Conservation (phyloP, 768 basidiomycete species). For the Imleria badia region DNA sequence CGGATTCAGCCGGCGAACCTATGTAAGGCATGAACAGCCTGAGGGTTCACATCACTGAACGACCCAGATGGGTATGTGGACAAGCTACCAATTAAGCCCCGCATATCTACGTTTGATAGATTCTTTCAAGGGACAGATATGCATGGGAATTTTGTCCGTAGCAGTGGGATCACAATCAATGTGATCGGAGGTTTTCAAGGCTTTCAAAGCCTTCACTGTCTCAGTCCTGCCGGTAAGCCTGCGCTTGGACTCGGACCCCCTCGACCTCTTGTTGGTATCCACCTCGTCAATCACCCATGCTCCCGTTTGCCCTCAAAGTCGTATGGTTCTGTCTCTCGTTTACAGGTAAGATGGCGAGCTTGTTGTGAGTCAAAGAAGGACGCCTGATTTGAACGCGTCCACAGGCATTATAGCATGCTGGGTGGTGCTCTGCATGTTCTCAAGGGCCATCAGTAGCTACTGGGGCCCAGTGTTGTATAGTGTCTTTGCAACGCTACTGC, state of each 20-base stretch:
- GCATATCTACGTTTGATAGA: no score
- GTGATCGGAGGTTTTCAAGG: not conserved
- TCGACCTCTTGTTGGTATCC: not conserved
- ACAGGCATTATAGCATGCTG: slow-evolving; percentile 54
- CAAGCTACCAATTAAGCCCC: not conserved
- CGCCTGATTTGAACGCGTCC: not conserved
- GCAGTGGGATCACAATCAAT: not conserved
- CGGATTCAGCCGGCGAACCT: no score
- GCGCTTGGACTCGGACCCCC: not conserved
- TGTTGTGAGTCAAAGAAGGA: not conserved
- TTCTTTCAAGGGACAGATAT: not conserved
- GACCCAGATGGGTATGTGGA: not conserved
- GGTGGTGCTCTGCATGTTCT: slow-evolving; percentile 46
- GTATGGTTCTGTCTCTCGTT: slow-evolving; percentile 59
- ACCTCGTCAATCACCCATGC: slow-evolving; percentile 36
- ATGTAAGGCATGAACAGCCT: no score
- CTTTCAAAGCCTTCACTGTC: no score
- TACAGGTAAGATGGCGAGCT: slow-evolving; percentile 40
- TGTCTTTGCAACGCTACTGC: slow-evolving; percentile 48
- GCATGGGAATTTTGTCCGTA: not conserved
- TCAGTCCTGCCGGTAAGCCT: not conserved
- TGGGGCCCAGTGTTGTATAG: slow-evolving; percentile 54
- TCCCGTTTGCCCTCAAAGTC: slow-evolving; percentile 54
- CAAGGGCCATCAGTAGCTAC: slow-evolving; percentile 40
- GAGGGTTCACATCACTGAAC: no score